Evolutionary conservation across 129 eudicot species (phyloP), one percentile per base, ranked within the genome.

Genomic region (Flaveria ramosissima): DNA sequence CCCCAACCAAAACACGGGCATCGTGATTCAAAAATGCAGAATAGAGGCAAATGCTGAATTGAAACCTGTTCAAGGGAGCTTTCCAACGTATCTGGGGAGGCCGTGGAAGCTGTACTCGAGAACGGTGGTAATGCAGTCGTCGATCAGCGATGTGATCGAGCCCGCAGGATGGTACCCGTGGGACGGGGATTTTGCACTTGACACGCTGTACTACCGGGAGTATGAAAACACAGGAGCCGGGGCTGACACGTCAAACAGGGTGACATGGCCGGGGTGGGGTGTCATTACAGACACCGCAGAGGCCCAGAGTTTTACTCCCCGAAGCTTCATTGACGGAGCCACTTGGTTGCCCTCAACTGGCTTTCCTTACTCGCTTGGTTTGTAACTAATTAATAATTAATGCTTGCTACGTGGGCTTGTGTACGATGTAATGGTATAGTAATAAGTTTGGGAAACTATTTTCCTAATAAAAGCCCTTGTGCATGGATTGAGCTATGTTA

Each of bases 1-100:
- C 2, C 71, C 71, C 8, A 66, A 66, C 50, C 71, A 66, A 66
- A 66, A 66, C 71, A 66, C 71, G 7, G 71, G 71, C 71, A 39
- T 66, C 7, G 71, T 66, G 2, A 66, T 66, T 17, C 51, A 66
- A 4, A 66, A 66, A 10, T 39, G 71, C 6, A 66, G 27, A 32
- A 66, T 66, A 2, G 7, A 1, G 39, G 71, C 71, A n/a, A 66
- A 24, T 4, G n/a, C 71, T 16, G 71, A 66, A 24, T 48, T 66
- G 7, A 24, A 36, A 16, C 71, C 71, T n/a, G 71, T 66, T 66
- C 50, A 66, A 66, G 50, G 3, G 23, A 39, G 27, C n/a, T 66
- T 7, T 39, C 71, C 71, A 17, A 66, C 71, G 8, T 66, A 66
- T 17, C 71, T 66, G 3, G 71, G 71, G 41, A 66, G 71, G 50